Conservation (phyloP, 2,329 filamentous ascomycete genomes). For the Ophiosphaerella korrae region DNA sequence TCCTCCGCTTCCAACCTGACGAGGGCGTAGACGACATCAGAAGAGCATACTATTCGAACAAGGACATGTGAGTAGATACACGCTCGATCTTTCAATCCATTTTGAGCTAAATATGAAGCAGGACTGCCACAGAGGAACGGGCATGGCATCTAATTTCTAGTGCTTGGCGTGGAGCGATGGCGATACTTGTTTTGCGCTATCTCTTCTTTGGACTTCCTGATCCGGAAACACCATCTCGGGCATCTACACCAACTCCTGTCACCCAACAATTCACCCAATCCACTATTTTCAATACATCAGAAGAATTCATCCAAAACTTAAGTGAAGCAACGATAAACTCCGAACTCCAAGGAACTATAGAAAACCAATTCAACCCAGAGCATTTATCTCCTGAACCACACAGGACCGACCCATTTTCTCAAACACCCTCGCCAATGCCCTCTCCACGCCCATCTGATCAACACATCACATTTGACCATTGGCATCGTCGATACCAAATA, state of each 20-base stretch:
- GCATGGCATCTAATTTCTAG: constrained; percentile 9
- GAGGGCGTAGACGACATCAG: constrained; percentile 9
- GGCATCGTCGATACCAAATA: constrained; percentile 24
- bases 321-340: constrained; percentile 2
- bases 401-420: constrained; percentile 11
- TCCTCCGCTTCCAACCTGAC: constrained; percentile 17
- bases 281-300: constrained; percentile 2
- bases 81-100: not conserved
- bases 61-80: constrained; percentile 9
- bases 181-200: constrained; percentile 23
- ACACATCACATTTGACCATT: constrained; percentile 13
- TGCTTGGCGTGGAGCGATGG: constrained; percentile 24
- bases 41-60: constrained; percentile 8
- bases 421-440: constrained; percentile 22
- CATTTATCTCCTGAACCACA: constrained; percentile 12
- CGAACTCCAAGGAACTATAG: constrained; percentile 3
- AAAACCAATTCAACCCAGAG: constrained; percentile 1
- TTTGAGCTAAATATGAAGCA: not conserved
- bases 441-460: constrained; percentile 10
- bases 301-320: constrained; percentile 6
- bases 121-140: not conserved
- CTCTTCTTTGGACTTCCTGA: constrained; percentile 25
- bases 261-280: not conserved
- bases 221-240: constrained; percentile 6
- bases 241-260: constrained; percentile 8